Percentiles rank a stretch among this genome's conserved stretches.
phyloP scores from a whole-genome alignment of 2,329 filamentous ascomycete genomes.

The Colletotrichum viniferum region DNA sequence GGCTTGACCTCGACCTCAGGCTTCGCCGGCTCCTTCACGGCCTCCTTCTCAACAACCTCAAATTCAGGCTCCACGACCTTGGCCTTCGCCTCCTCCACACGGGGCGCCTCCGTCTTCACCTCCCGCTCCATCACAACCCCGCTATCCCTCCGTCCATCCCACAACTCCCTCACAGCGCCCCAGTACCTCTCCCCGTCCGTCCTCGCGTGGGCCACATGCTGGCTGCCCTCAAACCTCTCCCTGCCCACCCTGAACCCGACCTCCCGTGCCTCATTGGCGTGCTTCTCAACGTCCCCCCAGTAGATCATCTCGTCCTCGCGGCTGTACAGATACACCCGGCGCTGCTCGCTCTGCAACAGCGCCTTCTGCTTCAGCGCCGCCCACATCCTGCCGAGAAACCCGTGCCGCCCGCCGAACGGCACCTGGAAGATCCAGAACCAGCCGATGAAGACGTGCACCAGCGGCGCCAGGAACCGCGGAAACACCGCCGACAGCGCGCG shows the following conservation, averaged over 20 bases:
- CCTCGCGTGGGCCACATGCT: conserved; percentile 56
- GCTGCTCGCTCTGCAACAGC: conserved; percentile 40
- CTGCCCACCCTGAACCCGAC: conserved; percentile 44
- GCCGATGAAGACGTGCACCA: conserved; percentile 38
- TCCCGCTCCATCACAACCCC: background rate
- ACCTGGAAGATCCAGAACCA: conserved; percentile 35
- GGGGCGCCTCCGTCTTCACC: background rate
- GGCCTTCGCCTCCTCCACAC: background rate
- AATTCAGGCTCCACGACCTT: background rate
- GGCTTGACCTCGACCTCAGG: background rate
- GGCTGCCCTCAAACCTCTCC: conserved; percentile 51
- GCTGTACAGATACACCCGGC: conserved; percentile 58
- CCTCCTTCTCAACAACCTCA: background rate
- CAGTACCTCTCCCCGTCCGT: conserved; percentile 55
- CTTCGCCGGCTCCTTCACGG: background rate
- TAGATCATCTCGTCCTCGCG: conserved; percentile 51
- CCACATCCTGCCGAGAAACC: conserved; percentile 36
- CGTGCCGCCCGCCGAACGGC: conserved; percentile 28
- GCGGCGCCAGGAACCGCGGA: conserved; percentile 35
- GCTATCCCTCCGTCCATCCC: conserved; percentile 35
- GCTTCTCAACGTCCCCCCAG: conserved; percentile 50
- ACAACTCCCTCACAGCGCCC: conserved; percentile 49
- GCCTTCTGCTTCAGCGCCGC: conserved; percentile 39
- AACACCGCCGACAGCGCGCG: conserved; percentile 41
- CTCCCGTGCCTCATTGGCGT: conserved; percentile 45